phyloP scores from a whole-genome alignment of 2,329 filamentous ascomycete genomes.

The Cytospora chrysosperma region DNA sequence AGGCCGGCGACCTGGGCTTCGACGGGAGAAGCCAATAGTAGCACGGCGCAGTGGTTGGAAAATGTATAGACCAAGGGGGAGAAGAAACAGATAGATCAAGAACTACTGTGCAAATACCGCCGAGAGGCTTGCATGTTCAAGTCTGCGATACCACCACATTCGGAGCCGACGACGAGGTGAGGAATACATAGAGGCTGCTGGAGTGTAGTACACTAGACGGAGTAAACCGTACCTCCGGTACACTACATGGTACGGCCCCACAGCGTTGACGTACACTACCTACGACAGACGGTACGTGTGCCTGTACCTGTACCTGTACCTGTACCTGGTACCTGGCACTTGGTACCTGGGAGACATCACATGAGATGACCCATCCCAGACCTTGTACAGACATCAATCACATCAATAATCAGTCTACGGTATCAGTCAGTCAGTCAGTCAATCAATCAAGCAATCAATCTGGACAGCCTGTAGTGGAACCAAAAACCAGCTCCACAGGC shows the following conservation, averaged over 20 bases:
- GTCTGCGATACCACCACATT: background rate
- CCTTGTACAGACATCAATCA: background rate
- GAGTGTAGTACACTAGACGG: background rate
- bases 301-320: too few relatives aligned
- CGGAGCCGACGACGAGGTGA: background rate
- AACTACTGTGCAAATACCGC: too few relatives aligned
- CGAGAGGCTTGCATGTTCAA: background rate
- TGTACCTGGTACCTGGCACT: too few relatives aligned
- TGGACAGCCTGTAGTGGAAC: background rate
- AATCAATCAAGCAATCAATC: background rate
- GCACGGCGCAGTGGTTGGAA: conserved; percentile 3
- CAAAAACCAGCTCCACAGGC: background rate
- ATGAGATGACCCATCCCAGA: background rate
- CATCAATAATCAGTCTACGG: too few relatives aligned
- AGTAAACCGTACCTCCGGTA: background rate
- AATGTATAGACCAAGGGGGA: background rate
- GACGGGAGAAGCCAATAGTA: conserved; percentile 15
- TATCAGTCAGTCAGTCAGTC: background rate
- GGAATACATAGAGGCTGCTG: background rate
- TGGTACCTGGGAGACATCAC: background rate
- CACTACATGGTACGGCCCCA: background rate
- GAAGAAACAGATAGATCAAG: background rate
- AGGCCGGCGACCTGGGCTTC: conserved; percentile 10
- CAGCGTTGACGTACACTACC: background rate
- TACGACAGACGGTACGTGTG: background rate